A percentile compares a stretch with the other conserved stretches of the same genome.
Evolutionary conservation across 345 rosid genomes (phyloP).

Genomic region (Arabis hirsuta): DNA sequence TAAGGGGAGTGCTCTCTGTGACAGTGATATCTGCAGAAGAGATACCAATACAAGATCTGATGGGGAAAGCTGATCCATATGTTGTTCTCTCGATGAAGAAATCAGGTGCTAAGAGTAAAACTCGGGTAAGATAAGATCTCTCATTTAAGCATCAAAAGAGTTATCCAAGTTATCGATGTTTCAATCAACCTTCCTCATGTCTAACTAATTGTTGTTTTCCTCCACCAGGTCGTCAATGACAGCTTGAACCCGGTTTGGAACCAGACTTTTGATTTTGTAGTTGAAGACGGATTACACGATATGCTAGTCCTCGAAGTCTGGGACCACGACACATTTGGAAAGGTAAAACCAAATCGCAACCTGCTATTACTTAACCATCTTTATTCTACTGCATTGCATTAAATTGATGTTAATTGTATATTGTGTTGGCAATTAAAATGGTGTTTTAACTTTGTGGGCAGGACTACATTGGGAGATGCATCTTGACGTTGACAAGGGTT

Average conservation of each 20-base stretch:
- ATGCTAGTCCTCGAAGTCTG: slow-evolving; percentile 91
- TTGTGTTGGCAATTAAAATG: background rate
- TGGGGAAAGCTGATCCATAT: slow-evolving; percentile 98
- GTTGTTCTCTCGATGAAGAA: slow-evolving; percentile 90
- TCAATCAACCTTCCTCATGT: slow-evolving; percentile 13
- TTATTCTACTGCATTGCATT: background rate
- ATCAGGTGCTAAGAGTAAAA: slow-evolving; percentile 71
- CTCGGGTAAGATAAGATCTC: slow-evolving; percentile 59
- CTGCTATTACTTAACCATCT: background rate
- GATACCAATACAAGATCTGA: slow-evolving; percentile 75
- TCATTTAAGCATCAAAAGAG: slow-evolving; percentile 23
- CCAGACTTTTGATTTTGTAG: slow-evolving; percentile 96
- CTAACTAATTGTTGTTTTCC: slow-evolving; percentile 8
- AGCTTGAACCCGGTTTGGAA: slow-evolving; percentile 95
- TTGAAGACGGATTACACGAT: slow-evolving; percentile 97
- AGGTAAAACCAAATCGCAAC: slow-evolving; percentile 56
- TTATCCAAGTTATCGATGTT: slow-evolving; percentile 2
- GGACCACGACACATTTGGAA: slow-evolving; percentile 99
- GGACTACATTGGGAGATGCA: slow-evolving; percentile 97
- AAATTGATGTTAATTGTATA: background rate
- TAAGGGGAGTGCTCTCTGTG: slow-evolving; percentile 91
- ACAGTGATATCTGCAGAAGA: slow-evolving; percentile 96
- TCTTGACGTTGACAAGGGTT: slow-evolving; percentile 92
- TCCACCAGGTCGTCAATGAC: slow-evolving; percentile 81
- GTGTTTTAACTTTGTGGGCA: slow-evolving; percentile 35